These are phyloP conservation scores for Somion occarium DNA, from an alignment of 1,284 basidiomycete species.

Conservation along the genomic window DNA sequence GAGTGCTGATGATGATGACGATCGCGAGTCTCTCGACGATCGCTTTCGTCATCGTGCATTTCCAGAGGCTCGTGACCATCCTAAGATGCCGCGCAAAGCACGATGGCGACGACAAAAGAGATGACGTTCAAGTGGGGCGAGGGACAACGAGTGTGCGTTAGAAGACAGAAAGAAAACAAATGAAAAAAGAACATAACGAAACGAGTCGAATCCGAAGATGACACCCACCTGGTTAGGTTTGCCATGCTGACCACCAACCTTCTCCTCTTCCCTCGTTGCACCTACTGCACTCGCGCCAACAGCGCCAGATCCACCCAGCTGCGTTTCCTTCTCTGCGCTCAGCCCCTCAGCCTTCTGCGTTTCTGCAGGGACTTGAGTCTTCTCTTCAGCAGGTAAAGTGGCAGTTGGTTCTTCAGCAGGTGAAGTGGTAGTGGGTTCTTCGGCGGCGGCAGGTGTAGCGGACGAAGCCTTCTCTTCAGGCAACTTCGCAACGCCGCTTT, in stretches of 20 bases:
- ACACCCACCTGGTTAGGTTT: conserved; percentile 20
- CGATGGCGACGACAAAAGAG: background rate
- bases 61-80: conserved; percentile 2
- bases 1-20: background rate
- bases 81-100: background rate
- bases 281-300: conserved; percentile 8
- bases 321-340: background rate
- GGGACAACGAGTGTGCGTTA: too few relatives aligned
- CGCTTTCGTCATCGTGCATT: background rate
- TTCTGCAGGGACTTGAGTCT: background rate
- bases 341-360: background rate
- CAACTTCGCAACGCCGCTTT: conserved; percentile 34
- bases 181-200: background rate
- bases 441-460: background rate
- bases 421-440: background rate
- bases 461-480: conserved; percentile 32
- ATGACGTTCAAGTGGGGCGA: too few relatives aligned
- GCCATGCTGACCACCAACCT: conserved; percentile 7
- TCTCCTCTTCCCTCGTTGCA: conserved; percentile 6
- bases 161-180: background rate
- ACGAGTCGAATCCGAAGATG: too few relatives aligned
- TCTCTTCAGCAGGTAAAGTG: background rate
- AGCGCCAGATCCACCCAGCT: conserved; percentile 3
- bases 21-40: conserved; percentile 4
- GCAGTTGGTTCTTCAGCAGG: background rate